Evolutionary conservation across 2,329 filamentous ascomycete genomes (phyloP).

Genomic region (Calonectria fujianensis): DNA sequence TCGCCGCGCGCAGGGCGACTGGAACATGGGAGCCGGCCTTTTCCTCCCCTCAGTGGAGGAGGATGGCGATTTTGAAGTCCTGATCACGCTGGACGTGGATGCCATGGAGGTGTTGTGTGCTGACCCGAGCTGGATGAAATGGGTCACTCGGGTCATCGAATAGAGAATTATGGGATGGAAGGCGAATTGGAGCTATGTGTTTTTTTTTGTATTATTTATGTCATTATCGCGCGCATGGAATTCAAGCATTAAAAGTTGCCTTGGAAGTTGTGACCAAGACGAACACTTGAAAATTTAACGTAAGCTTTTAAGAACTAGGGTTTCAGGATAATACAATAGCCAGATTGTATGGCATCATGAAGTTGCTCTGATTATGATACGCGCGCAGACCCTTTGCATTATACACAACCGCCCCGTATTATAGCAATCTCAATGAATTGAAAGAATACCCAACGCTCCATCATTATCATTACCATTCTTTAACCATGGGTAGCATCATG

Average conservation of each 20-base stretch:
- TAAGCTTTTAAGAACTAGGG: background rate
- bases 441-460: background rate
- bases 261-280: background rate
- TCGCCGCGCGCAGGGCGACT: constrained; percentile 9
- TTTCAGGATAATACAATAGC: background rate
- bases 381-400: background rate
- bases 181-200: background rate
- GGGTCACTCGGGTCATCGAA: background rate
- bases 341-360: background rate
- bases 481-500: background rate
- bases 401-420: background rate
- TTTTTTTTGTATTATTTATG: background rate
- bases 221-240: background rate
- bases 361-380: background rate
- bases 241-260: background rate
- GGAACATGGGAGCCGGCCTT: constrained; percentile 26
- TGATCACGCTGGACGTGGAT: constrained; percentile 24
- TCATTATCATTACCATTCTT: background rate
- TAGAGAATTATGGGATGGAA: background rate
- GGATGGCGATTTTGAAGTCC: background rate
- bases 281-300: background rate
- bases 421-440: background rate
- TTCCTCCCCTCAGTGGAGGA: constrained; percentile 5
- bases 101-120: constrained; percentile 11
- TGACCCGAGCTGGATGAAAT: constrained; percentile 22